Evolutionary conservation across 805 yeast genomes (phyloP).

Genomic region (Barnettozyma siamensis): DNA sequence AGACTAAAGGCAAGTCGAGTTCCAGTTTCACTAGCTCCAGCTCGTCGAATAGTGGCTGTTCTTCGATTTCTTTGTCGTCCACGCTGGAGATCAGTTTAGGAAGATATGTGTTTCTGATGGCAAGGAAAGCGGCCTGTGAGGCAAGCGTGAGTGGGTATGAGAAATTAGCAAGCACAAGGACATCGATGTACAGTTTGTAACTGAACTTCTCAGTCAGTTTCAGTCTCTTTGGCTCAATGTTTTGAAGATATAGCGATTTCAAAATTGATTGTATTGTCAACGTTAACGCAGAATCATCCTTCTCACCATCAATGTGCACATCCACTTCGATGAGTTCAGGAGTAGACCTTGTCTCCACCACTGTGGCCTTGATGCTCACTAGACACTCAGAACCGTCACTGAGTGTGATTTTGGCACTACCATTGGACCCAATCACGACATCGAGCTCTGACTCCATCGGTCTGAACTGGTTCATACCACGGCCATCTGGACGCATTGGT

Average conservation of each 20-base stretch:
- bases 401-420: slow-evolving; percentile 81
- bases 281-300: slow-evolving; percentile 73
- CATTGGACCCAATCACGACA: slow-evolving; percentile 83
- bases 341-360: slow-evolving; percentile 44
- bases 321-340: slow-evolving; percentile 62
- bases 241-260: slow-evolving; percentile 44
- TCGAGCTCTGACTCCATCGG: slow-evolving; percentile 80
- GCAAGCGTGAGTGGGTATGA: slow-evolving; percentile 78
- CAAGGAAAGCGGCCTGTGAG: slow-evolving; percentile 76
- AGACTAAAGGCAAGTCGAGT: slow-evolving; percentile 64
- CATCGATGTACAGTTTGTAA: slow-evolving; percentile 73
- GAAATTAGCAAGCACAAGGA: slow-evolving; percentile 67
- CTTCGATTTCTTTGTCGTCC: slow-evolving; percentile 62
- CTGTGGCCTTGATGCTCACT: slow-evolving; percentile 84
- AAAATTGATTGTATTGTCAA: slow-evolving; percentile 58
- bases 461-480: slow-evolving; percentile 67
- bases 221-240: slow-evolving; percentile 48
- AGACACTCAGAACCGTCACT: slow-evolving; percentile 93
- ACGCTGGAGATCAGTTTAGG: slow-evolving; percentile 69
- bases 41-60: slow-evolving; percentile 86
- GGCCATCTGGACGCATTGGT: slow-evolving; percentile 80
- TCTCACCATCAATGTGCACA: slow-evolving; percentile 70
- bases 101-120: slow-evolving; percentile 69
- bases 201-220: slow-evolving; percentile 69
- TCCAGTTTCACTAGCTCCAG: slow-evolving; percentile 65